Evolutionary conservation across 306 rosid species (phyloP).

Genomic region (peach (Prunus persica)): DNA sequence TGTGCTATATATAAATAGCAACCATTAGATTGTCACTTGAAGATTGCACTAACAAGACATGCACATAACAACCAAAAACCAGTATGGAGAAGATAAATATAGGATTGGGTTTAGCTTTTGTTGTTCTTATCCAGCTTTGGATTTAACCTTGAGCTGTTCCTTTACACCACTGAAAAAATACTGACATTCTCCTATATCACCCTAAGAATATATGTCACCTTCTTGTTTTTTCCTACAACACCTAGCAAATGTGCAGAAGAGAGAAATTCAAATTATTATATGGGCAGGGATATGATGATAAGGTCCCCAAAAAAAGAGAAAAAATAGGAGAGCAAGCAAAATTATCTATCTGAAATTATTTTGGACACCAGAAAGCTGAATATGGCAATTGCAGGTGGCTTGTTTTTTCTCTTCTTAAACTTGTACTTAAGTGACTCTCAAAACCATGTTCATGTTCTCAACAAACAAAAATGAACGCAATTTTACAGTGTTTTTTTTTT

Average conservation of each 20-base stretch:
- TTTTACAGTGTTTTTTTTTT: neutral
- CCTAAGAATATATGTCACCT: slow-evolving; percentile 14
- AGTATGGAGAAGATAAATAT: neutral
- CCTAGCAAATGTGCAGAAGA: slow-evolving; percentile 29
- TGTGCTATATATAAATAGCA: neutral
- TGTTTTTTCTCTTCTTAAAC: slow-evolving; percentile 20
- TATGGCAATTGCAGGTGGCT: slow-evolving; percentile 8
- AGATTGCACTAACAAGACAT: neutral
- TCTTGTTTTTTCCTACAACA: slow-evolving; percentile 39
- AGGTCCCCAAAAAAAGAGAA: neutral
- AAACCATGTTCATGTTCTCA: slow-evolving; percentile 22
- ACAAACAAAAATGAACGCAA: slow-evolving; percentile 10
- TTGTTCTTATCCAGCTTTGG: neutral
- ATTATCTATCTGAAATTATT: slow-evolving; percentile 25
- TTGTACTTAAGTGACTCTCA: slow-evolving; percentile 25
- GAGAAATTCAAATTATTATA: slow-evolving; percentile 33
- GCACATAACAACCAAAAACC: neutral
- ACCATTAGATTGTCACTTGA: neutral
- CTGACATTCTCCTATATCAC: slow-evolving; percentile 26
- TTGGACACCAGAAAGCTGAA: slow-evolving; percentile 27
- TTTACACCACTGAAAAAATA: slow-evolving; percentile 1
- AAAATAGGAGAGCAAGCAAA: neutral
- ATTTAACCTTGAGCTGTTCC: slow-evolving; percentile 2
- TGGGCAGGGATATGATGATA: slow-evolving; percentile 19
- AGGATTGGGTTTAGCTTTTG: neutral